Conservation (phyloP, 2,329 filamentous ascomycete species). For the Thielaviopsis punctulata region DNA sequence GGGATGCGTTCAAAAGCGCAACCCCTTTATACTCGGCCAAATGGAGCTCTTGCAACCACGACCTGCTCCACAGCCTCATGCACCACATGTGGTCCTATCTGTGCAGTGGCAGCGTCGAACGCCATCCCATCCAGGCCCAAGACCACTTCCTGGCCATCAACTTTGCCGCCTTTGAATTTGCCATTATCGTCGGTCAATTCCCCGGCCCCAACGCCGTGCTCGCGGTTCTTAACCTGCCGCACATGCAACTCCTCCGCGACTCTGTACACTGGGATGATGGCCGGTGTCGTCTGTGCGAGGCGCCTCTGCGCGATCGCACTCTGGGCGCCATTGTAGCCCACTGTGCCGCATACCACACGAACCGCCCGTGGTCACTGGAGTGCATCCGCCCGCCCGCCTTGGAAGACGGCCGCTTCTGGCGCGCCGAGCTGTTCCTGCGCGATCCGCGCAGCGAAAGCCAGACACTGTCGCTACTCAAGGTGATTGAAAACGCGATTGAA, state of each 20-base stretch:
- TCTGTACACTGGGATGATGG: background rate
- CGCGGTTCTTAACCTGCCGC: background rate
- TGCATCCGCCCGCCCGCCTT: background rate
- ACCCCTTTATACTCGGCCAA: too few relatives aligned
- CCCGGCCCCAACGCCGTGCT: background rate
- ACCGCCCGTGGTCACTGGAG: background rate
- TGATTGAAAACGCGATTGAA: background rate
- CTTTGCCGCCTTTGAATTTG: background rate
- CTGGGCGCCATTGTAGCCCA: background rate
- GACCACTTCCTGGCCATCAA: background rate
- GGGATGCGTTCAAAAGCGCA: too few relatives aligned
- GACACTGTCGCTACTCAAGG: background rate
- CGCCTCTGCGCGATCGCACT: background rate
- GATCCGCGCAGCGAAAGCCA: background rate
- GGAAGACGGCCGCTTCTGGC: background rate
- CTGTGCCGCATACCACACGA: background rate
- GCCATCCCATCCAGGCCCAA: background rate
- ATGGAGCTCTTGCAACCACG: background rate
- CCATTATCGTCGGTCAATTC: background rate
- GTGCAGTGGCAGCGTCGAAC: background rate
- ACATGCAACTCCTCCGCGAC: slow-evolving; percentile 1
- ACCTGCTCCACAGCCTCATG: background rate
- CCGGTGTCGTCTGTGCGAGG: background rate
- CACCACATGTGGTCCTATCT: background rate
- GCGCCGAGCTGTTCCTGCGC: too few relatives aligned